A percentile compares a stretch with the other conserved stretches of the same genome.
phyloP scores from a whole-genome alignment of 2,329 filamentous ascomycete genomes.

The Pyrenophora graminea region DNA sequence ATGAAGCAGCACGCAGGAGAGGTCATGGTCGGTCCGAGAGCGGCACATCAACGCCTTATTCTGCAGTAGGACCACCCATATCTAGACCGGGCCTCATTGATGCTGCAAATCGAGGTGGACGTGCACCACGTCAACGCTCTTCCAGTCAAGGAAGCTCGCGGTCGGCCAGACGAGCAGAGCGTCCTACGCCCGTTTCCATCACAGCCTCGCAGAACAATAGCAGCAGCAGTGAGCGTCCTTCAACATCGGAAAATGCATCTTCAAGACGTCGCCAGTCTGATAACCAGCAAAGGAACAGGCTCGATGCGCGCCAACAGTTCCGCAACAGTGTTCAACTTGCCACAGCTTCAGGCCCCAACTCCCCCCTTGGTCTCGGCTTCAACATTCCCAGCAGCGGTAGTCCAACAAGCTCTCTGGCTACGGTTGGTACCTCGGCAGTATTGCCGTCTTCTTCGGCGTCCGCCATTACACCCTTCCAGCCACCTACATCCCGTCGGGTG shows the following conservation, averaged over 20 bases:
- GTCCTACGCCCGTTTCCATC: conserved; percentile 27
- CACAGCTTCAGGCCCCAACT: conserved; percentile 35
- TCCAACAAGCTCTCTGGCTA: conserved; percentile 32
- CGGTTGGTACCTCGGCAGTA: conserved; percentile 27
- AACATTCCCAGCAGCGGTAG: conserved; percentile 31
- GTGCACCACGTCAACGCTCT: conserved; percentile 50
- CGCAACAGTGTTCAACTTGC: conserved; percentile 33
- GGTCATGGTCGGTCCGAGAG: conserved; percentile 43
- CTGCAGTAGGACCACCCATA: conserved; percentile 48
- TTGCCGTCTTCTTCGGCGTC: conserved; percentile 23
- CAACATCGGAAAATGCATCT: conserved; percentile 26
- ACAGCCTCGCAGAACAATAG: conserved; percentile 56
- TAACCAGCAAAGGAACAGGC: conserved; percentile 51
- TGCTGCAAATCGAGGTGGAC: conserved; percentile 42
- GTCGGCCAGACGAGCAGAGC: conserved; percentile 41
- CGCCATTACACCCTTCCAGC: conserved; percentile 19
- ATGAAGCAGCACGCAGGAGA: conserved; percentile 38
- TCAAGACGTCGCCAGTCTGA: conserved; percentile 46
- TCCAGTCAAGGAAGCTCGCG: conserved; percentile 53
- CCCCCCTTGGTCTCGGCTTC: conserved; percentile 36
- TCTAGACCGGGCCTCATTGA: conserved; percentile 54
- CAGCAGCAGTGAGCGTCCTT: conserved; percentile 57
- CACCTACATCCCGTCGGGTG: conserved; percentile 35
- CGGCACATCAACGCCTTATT: conserved; percentile 40
- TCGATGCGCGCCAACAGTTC: conserved; percentile 45